Evolutionary conservation across 257 asterid genomes (phyloP), one percentile per base, ranked within the genome.

Genomic region (Vinca minor): DNA sequence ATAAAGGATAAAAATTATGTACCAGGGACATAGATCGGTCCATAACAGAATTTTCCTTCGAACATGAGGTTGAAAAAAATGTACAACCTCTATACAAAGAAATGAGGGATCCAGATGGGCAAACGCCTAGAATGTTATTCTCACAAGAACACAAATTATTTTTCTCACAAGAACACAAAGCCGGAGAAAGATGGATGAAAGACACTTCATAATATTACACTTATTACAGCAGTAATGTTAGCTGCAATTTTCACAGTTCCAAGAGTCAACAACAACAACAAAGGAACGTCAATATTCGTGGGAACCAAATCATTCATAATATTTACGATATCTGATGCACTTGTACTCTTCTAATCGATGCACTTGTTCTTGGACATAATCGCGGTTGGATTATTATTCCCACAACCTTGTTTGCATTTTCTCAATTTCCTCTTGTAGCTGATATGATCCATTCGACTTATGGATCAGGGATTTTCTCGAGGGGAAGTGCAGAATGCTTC

Each of bases 171-270:
- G n/a, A n/a, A 52, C 64, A 58, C 13, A 61, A 64, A 55, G 68
- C 29, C 32, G 83, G 80, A 28, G 78, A 78, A 41, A 59, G 62
- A 59, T 78, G 83, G 80, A 71, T 74, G 80, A 78, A 78, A 57
- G 75, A 66, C 54, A 78, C 83, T 0, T 67, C 78, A 21, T 34
- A 78, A 71, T 28, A 76, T 75, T 39, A 67, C 76, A 6, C 69
- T 78, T 2, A 72, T 78, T 31, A 69, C 80, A 8, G 66, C 75
- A 11, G 68, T 68, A 23, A 71, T 71, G 76, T 71, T 78, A 68
- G 80, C 83, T 14, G 69, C 80, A 56, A 72, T 72, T 25, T 68
- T 78, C 29, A 69, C 73, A 6, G 80, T 78, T 4, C 78, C 80
- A 4, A 71, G 83, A 20, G 80, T 76, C 56, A 69, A 71, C 34